Evolutionary conservation across 31 red algal species (phyloP).

Genomic region (Asparagopsis taxiformis): DNA sequence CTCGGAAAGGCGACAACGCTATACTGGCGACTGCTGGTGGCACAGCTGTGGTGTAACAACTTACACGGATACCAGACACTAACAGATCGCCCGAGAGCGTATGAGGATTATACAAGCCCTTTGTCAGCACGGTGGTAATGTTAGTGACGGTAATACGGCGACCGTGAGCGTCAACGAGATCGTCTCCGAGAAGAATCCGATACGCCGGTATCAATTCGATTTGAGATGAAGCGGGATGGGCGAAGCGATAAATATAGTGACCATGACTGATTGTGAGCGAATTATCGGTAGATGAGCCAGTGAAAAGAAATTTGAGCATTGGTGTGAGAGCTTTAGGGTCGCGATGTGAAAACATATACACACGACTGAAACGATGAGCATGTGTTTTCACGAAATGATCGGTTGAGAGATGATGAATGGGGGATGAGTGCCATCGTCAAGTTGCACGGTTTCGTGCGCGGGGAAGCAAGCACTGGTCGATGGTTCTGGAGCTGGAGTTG

Average conservation of each 20-base stretch:
- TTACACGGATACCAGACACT: slow-evolving; percentile 9
- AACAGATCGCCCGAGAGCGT: slow-evolving; percentile 12
- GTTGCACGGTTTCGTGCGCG: not conserved
- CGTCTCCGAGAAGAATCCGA: not conserved
- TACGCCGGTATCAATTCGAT: not conserved
- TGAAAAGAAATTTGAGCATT: not conserved
- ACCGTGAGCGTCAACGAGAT: not conserved
- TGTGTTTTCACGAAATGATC: not conserved
- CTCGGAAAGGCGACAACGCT: slow-evolving; percentile 4
- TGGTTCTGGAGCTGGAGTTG: not conserved
- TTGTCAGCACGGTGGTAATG: not conserved
- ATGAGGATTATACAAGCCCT: slow-evolving; percentile 23
- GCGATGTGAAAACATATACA: not conserved
- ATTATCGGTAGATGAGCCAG: not conserved
- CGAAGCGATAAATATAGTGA: not conserved
- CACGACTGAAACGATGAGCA: not conserved
- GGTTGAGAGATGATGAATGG: not conserved
- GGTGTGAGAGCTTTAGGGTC: not conserved
- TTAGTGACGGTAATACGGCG: not conserved
- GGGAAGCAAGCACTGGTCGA: not conserved
- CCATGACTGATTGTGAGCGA: not conserved
- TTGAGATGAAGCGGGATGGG: not conserved
- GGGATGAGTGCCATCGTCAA: not conserved
- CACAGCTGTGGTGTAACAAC: slow-evolving; percentile 18
- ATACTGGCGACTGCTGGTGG: not conserved